Conservation (phyloP, 2,329 filamentous ascomycete species). For the Alternaria novae-zelandiae region DNA sequence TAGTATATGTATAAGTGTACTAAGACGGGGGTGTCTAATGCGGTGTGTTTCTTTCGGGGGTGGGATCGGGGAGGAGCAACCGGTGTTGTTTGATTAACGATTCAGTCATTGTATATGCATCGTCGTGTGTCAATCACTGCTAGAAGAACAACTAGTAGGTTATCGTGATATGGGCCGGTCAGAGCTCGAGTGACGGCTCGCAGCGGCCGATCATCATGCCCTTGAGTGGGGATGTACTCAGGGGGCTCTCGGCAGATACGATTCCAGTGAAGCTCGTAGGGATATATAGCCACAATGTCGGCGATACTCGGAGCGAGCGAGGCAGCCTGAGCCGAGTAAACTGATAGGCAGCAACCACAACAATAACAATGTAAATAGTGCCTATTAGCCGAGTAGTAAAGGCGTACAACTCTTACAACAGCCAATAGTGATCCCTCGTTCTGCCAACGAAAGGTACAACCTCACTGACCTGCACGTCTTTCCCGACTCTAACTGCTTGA, state of each 20-base stretch:
- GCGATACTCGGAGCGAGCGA: background rate
- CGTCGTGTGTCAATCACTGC: background rate
- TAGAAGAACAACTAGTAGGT: background rate
- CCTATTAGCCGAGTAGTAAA: background rate
- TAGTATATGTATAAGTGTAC: background rate
- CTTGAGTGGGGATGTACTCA: background rate
- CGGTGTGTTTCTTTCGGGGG: background rate
- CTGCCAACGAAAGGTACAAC: background rate
- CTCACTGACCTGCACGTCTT: background rate
- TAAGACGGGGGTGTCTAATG: background rate
- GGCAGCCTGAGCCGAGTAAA: background rate
- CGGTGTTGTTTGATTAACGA: background rate
- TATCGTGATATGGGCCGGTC: background rate
- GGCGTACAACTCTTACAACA: background rate
- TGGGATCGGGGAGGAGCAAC: background rate
- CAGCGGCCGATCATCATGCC: background rate
- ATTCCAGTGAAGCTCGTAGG: background rate
- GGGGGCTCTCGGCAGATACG: background rate
- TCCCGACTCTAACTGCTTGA: background rate
- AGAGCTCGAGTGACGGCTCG: background rate
- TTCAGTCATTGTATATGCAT: background rate
- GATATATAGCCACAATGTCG: background rate
- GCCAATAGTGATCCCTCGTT: background rate
- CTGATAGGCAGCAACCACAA: background rate
- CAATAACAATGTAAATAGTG: background rate